Evolutionary conservation across 441 rosid species (phyloP).

Genomic region (Populus hybrid): DNA sequence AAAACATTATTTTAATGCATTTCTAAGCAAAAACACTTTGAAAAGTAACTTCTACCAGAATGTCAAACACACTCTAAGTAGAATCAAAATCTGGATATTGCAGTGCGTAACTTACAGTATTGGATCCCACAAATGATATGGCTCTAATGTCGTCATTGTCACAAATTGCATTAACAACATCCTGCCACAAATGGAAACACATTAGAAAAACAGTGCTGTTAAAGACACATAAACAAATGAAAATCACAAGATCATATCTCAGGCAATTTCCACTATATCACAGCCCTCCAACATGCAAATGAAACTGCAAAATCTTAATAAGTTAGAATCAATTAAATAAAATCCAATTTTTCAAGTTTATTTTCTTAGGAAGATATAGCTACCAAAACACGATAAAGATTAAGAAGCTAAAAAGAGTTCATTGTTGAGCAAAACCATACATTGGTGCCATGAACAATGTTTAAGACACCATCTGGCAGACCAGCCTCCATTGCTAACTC

Average conservation of each 20-base stretch:
- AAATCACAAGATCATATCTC: not conserved
- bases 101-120: conserved; percentile 51
- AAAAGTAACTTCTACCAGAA: no score
- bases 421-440: conserved; percentile 37
- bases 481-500: conserved; percentile 95
- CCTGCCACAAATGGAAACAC: conserved; percentile 42
- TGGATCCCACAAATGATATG: conserved; percentile 87
- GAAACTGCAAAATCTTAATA: conserved; percentile 2
- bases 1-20: no score
- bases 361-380: not conserved
- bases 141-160: conserved; percentile 70
- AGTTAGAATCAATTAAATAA: not conserved
- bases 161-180: conserved; percentile 84
- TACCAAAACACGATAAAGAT: not conserved
- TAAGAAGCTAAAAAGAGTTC: not conserved
- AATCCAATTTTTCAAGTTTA: not conserved
- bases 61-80: no score
- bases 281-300: not conserved
- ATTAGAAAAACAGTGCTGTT: not conserved
- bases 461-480: conserved; percentile 53
- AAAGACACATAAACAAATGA: not conserved
- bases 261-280: no score
- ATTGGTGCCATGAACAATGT: conserved; percentile 49
- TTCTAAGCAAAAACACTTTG: no score
- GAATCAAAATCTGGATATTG: not conserved